phyloP scores from a whole-genome alignment of 2,329 filamentous ascomycete species.

The Arthrobotrys sinensis region DNA sequence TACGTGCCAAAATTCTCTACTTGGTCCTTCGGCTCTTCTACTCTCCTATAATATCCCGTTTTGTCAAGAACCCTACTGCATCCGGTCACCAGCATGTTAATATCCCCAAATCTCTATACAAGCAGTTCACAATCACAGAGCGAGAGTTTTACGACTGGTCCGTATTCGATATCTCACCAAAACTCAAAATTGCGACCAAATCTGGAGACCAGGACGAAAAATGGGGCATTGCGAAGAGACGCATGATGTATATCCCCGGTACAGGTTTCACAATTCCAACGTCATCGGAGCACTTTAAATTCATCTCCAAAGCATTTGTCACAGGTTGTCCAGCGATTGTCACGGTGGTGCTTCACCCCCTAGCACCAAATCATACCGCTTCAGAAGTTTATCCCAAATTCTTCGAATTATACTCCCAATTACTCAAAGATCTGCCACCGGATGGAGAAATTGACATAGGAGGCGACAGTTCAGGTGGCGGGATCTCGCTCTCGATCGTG shows the following conservation, averaged over 20 bases:
- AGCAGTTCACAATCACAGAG: conserved; percentile 12
- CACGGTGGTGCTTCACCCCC: conserved; percentile 41
- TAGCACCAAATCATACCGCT: conserved; percentile 37
- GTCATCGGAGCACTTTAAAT: conserved; percentile 46
- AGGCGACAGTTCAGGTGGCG: conserved; percentile 48
- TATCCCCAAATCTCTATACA: conserved; percentile 28
- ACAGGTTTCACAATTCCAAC: conserved; percentile 40
- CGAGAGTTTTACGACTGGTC: conserved; percentile 42
- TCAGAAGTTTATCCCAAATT: conserved; percentile 40
- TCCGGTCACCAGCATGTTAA: conserved; percentile 34
- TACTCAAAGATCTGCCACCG: conserved; percentile 1
- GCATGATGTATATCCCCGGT: conserved; percentile 47
- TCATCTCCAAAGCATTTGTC: conserved; percentile 31
- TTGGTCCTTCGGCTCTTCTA: conserved; percentile 30
- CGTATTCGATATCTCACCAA: conserved; percentile 42
- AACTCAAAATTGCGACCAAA: neutral
- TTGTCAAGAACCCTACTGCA: conserved; percentile 6
- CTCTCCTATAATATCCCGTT: conserved; percentile 3
- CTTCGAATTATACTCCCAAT: conserved; percentile 45
- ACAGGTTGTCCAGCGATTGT: conserved; percentile 4
- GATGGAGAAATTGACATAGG: conserved; percentile 39
- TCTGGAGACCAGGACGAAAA: neutral
- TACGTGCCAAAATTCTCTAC: conserved; percentile 29
- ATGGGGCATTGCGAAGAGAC: neutral
- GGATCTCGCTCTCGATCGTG: conserved; percentile 33